Base-by-base conservation (phyloP, 2,329 filamentous ascomycete genomes). In the Malbranchea cinnamomea region DNA sequence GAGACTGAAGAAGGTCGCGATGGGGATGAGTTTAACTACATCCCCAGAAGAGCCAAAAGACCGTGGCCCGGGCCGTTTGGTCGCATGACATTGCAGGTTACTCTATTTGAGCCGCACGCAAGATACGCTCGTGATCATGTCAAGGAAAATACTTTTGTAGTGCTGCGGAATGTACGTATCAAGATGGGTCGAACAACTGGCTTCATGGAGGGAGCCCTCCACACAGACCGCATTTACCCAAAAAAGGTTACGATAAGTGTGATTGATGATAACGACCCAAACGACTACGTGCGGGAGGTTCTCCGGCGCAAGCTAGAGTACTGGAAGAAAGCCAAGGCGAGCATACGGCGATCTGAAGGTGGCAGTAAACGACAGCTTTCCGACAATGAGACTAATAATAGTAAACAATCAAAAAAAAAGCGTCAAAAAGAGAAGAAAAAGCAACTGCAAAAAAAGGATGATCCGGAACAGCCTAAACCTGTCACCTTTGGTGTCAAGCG, bases 31-130 rank as follows among this genome's bases (percentile, higher is more conserved):
- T 69, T 57, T 36, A 65, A 62, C n/a, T 78, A 80, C 43, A 54
- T 50, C 8, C 15, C 26, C 9, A 34, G 42, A 10, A 54, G 36
- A 29, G 50, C 44, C 14, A 41, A 48, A 15, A 48, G 48, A 12
- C 53, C 51, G 22, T 92, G 80, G 79, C 57, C 60, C 2, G 83
- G 84, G 0, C 85, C 85, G 0, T 76, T 60, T 41, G 85, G 84
- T 2, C 73, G 74, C 44, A 60, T 68, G 45, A 76, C 74, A 1
- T 60, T 94, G 30, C 73, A 76, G 41, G 55, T 94, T 14, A 78
- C 72, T 16, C 63, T 79, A 16, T 91, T 64, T 49, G 71, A 76
- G 9, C 68, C 69, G 0, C 78, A 93, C 49, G 70, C 73, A 1
- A 42, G 48, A 1, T 70, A 59, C 38, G 65, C 76, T n/a, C 63